Evolutionary conservation across 2,329 filamentous ascomycete species (phyloP), one percentile per base, ranked within the genome.

Genomic region (Talaromyces sp.): DNA sequence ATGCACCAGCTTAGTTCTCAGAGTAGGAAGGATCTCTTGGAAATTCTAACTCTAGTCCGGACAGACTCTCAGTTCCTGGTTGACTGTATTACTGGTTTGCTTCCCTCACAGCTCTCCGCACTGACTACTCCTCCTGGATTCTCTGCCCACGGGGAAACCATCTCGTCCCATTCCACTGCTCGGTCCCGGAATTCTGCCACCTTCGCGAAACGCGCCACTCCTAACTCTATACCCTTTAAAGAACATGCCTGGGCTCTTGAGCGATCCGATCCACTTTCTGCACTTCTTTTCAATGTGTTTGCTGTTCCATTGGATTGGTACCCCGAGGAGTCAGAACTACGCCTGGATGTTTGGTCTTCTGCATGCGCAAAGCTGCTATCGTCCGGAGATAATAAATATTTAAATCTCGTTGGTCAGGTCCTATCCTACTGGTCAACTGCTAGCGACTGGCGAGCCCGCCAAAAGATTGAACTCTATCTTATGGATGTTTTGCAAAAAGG

Each of bases 401-500:
- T 94, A 69, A 86, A 89, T 58, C 88, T 97, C 58, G 81, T 97
- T 59, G 87, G 89, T 62, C 87, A 89, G 50, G 85, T 97, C 35
- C 81, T 99, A 53, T 92, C 94, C 72, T 86, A 90, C 58, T 97
- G 91, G 89, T 86, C 89, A 53, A 81, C 85, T 57, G 89, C 92
- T 81, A 86, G 89, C 62, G 87, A 92, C 72, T 97, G 93, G 92
- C 89, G 90, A 40, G 91, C 91, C 58, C 91, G 88, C 67, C 84
- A 87, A 64, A 94, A 91, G 63, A 86, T 99, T 80, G 92, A 97
- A 75, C 89, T 91, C 75, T 97, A 93, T 72, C 83, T 99, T 11
- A 94, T 96, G 89, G 89, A 94, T 70, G 90, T 95, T 60, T 83
- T 99, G 33, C 90, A 96, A 74, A 89, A 95, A 66, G 94, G 94